A percentile compares a stretch with the other conserved stretches of the same genome.
Conservation (phyloP, 441 rosid species). For the Aleurites moluccanus region DNA sequence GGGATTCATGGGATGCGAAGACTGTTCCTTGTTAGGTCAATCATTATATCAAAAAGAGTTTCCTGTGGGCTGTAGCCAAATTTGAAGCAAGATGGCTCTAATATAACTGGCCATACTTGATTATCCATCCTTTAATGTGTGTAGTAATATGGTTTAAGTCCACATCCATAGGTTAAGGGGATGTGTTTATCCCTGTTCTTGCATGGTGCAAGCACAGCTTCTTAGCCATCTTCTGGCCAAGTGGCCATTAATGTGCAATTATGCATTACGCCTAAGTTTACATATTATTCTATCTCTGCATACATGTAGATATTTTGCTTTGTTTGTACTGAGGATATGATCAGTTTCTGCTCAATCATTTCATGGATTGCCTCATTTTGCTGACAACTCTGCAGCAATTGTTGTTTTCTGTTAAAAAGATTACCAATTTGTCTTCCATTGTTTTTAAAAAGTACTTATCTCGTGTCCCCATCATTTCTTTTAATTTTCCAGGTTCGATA, state of each 20-base stretch:
- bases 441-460: neutral
- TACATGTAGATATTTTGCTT: neutral
- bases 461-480: neutral
- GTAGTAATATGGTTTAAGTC: neutral
- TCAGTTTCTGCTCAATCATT: neutral
- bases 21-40: neutral
- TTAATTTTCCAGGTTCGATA: constrained; percentile 48
- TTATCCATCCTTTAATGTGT: neutral
- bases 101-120: neutral
- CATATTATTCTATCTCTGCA: neutral
- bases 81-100: neutral
- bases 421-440: neutral
- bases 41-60: neutral
- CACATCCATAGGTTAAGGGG: neutral
- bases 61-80: neutral
- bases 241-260: neutral
- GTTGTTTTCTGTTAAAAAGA: neutral
- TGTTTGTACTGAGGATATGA: neutral
- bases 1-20: neutral
- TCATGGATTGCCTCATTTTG: neutral
- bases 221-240: neutral
- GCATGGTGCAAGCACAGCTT: neutral
- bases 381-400: neutral
- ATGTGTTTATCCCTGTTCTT: neutral
- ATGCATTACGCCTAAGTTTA: neutral